Conservation (phyloP, 768 basidiomycete species). For the Auricularia auricula-judae region DNA sequence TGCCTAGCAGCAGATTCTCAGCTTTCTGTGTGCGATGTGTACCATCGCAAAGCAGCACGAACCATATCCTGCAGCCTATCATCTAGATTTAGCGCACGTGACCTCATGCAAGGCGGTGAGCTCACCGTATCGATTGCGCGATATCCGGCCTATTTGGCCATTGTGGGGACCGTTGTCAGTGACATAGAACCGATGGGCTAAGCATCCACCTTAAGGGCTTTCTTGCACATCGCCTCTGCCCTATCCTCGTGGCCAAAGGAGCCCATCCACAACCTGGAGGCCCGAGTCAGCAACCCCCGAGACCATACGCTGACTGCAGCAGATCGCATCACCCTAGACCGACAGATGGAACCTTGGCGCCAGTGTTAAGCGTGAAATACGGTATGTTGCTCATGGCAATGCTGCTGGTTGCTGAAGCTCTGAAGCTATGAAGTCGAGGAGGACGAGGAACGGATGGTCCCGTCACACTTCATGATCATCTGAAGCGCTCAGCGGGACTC, state of each 20-base stretch:
- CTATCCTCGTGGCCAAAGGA: conserved; percentile 25
- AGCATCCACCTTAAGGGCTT: conserved; percentile 22
- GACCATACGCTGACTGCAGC: conserved; percentile 10
- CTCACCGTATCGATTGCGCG: conserved; percentile 31
- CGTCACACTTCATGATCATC: no score
- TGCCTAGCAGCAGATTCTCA: conserved; percentile 2
- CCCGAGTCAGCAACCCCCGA: conserved; percentile 9
- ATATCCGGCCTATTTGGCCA: conserved; percentile 34
- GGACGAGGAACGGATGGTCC: no score
- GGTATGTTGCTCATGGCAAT: conserved; percentile 7
- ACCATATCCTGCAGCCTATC: conserved; percentile 44
- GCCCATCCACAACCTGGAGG: conserved; percentile 29
- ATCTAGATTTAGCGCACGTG: background rate
- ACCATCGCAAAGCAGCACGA: background rate
- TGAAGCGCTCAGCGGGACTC: no score
- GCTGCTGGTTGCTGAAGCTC: no score
- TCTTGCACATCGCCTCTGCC: conserved; percentile 26
- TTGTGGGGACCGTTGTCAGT: conserved; percentile 2
- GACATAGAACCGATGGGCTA: background rate
- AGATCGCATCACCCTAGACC: conserved; percentile 17
- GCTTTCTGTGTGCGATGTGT: background rate
- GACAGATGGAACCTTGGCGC: conserved; percentile 30
- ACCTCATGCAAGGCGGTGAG: background rate
- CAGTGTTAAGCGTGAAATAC: conserved; percentile 30
- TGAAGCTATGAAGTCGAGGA: no score